These are phyloP conservation scores for Fusarium longipes DNA, from an alignment of 2,329 filamentous ascomycete species.

Conservation along the genomic window DNA sequence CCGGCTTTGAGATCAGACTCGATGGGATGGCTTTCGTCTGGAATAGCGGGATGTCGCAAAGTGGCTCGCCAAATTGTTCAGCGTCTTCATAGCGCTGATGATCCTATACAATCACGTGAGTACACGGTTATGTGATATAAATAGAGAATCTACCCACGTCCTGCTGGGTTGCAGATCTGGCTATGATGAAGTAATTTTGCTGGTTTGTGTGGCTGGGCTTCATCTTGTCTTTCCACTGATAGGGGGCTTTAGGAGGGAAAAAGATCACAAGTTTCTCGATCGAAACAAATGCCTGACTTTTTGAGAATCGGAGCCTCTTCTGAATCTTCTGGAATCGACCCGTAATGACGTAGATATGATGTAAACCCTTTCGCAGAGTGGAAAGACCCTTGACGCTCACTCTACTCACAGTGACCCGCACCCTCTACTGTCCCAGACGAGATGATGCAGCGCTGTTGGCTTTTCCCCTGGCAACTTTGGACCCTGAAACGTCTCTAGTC, in stretches of 20 bases:
- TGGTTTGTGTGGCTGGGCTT: neutral
- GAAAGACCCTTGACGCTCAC: neutral
- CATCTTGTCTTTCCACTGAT: neutral
- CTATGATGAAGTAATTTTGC: neutral
- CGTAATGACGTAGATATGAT: constrained; percentile 10
- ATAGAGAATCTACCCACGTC: constrained; percentile 2
- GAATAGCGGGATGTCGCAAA: constrained; percentile 11
- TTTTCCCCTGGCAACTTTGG: neutral
- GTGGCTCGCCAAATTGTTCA: constrained; percentile 17
- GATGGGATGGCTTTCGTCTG: constrained; percentile 1
- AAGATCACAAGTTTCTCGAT: neutral
- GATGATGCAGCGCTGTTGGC: neutral
- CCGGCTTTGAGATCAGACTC: neutral
- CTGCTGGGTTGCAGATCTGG: neutral
- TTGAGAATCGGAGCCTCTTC: constrained; percentile 4
- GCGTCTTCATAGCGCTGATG: neutral
- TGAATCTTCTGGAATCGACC: neutral
- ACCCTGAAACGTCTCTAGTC: neutral
- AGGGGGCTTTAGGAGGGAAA: neutral
- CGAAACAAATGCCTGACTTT: neutral
- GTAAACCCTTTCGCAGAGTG: neutral
- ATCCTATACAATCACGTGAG: constrained; percentile 13
- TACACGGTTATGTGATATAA: neutral
- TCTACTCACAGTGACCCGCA: neutral
- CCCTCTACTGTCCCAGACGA: neutral